Evolutionary conservation across 345 rosid genomes (phyloP).

Genomic region (Syzygium oleosum): DNA sequence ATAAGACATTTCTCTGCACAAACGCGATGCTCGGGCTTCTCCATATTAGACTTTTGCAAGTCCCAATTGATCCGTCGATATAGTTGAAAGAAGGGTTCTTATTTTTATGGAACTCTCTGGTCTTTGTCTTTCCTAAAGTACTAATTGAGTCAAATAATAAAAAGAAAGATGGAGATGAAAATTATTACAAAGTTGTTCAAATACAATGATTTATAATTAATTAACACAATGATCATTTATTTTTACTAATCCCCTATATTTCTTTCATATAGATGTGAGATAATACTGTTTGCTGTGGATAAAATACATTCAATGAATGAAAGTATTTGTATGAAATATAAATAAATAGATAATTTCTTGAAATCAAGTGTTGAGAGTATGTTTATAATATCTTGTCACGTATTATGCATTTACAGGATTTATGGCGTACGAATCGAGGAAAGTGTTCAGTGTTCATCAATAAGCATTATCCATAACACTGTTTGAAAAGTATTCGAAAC

Average conservation of each 20-base stretch:
- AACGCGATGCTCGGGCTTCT: neutral
- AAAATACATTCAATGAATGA: neutral
- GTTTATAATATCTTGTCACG: neutral
- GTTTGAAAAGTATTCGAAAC: neutral
- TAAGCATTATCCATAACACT: neutral
- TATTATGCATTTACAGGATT: neutral
- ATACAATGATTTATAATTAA: neutral
- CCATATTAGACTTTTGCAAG: neutral
- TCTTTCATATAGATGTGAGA: neutral
- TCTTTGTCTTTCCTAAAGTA: neutral
- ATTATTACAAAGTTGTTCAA: neutral
- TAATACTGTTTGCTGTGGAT: neutral
- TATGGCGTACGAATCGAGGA: neutral
- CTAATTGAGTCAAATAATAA: neutral
- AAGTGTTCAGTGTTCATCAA: neutral
- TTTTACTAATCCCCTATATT: neutral
- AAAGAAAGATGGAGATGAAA: neutral
- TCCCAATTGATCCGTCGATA: neutral
- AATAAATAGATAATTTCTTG: neutral
- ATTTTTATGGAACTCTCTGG: neutral
- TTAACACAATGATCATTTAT: fast-evolving
- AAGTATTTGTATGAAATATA: neutral
- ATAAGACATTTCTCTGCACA: neutral
- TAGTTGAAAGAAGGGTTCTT: neutral
- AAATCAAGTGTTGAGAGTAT: neutral